A percentile compares a stretch with the other conserved stretches of the same genome.
Conservation (phyloP, 139 green algal genomes). For the Coelastrella sp. region DNA sequence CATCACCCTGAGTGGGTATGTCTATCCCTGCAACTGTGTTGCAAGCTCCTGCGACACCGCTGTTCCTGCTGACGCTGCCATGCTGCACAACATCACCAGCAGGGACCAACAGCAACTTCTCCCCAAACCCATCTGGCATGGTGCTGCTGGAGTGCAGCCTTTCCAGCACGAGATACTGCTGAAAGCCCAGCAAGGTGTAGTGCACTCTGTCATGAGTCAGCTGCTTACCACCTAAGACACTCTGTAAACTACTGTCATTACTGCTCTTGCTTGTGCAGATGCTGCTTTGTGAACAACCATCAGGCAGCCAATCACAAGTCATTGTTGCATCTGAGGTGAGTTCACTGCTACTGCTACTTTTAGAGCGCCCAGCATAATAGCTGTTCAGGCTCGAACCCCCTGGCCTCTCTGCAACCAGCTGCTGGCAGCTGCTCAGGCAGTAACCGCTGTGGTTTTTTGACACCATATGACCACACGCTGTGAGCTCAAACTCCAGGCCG, state of each 20-base stretch:
- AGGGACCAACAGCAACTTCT: constrained; percentile 54
- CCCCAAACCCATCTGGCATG: background rate
- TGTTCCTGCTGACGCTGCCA: background rate
- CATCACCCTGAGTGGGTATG: too few relatives aligned
- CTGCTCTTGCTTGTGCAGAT: background rate
- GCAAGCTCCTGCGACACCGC: too few relatives aligned
- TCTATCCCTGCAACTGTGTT: too few relatives aligned
- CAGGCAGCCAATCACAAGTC: too few relatives aligned
- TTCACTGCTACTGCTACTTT: too few relatives aligned
- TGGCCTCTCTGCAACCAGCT: constrained; percentile 5
- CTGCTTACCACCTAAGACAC: background rate
- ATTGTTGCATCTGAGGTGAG: too few relatives aligned
- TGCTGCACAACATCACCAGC: background rate
- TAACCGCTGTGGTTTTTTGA: constrained; percentile 54
- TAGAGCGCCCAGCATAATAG: too few relatives aligned
- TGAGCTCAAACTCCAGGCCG: constrained; percentile 62
- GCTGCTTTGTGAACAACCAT: background rate
- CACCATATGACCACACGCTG: background rate
- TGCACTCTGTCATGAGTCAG: background rate
- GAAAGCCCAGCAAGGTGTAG: constrained; percentile 67
- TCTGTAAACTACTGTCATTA: background rate
- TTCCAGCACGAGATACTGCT: constrained; percentile 69
- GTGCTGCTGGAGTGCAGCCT: background rate
- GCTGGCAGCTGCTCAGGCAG: constrained; percentile 46
- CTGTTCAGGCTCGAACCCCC: too few relatives aligned